phyloP scores from a whole-genome alignment of 2,329 filamentous ascomycete genomes.

The Mycosphaerella arachidis region DNA sequence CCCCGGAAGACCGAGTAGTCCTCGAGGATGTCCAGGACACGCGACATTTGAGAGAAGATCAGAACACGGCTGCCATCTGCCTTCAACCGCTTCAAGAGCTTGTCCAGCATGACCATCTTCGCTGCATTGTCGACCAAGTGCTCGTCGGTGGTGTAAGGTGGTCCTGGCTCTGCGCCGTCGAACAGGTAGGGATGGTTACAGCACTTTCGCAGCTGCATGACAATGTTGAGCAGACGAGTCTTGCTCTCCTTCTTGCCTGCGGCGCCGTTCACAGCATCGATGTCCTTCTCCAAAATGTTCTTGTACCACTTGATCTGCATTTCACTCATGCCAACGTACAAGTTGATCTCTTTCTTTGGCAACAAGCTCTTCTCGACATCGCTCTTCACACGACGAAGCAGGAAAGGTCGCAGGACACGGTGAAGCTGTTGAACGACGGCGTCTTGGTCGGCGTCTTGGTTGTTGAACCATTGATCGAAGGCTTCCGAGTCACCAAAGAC shows the following conservation, averaged over 20 bases:
- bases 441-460: slow-evolving; percentile 84
- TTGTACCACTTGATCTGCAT: slow-evolving; percentile 99
- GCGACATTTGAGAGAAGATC: slow-evolving; percentile 99
- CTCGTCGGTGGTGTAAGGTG: slow-evolving; percentile 96
- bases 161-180: slow-evolving; percentile 92
- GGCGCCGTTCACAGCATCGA: slow-evolving; percentile 95
- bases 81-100: slow-evolving; percentile 76
- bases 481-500: slow-evolving; percentile 96
- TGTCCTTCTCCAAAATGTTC: slow-evolving; percentile 98
- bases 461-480: slow-evolving; percentile 97
- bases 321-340: slow-evolving; percentile 97
- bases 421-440: slow-evolving; percentile 95
- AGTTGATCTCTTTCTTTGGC: slow-evolving; percentile 94
- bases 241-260: slow-evolving; percentile 96
- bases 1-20: slow-evolving; percentile 96
- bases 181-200: slow-evolving; percentile 99
- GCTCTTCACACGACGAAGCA: slow-evolving; percentile 91
- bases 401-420: slow-evolving; percentile 84
- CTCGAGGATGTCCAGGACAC: slow-evolving; percentile 91
- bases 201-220: slow-evolving; percentile 98
- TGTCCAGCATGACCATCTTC: slow-evolving; percentile 97
- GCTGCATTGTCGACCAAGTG: slow-evolving; percentile 89
- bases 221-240: slow-evolving; percentile 93
- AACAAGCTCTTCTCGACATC: slow-evolving; percentile 97
- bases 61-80: slow-evolving; percentile 88